These are phyloP conservation scores for Telfairia occidentalis DNA, from an alignment of 331 rosid species.

Conservation along the genomic window DNA sequence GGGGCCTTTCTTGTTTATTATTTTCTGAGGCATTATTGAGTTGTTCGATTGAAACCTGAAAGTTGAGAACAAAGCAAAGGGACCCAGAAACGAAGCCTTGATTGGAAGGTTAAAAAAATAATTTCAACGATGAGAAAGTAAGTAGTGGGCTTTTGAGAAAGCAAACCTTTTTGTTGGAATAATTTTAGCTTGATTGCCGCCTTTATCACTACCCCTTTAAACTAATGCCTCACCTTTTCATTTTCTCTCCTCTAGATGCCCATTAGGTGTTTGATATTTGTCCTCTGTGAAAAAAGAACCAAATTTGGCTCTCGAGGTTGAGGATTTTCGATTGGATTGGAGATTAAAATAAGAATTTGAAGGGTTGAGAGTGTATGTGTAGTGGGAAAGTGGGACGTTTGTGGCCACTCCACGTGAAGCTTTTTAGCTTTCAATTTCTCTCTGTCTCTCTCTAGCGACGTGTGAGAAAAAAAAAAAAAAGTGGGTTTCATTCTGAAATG, in stretches of 20 bases:
- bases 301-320: not conserved
- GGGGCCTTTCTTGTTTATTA: not conserved
- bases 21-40: not conserved
- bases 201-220: not conserved
- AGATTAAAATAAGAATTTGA: not conserved
- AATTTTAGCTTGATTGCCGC: not conserved
- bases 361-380: not conserved
- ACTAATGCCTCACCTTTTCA: too few relatives aligned
- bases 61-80: not conserved
- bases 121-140: not conserved
- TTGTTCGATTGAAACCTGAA: not conserved
- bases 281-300: not conserved
- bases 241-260: not conserved
- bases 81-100: not conserved
- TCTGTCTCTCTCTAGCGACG: not conserved
- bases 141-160: not conserved
- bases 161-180: not conserved
- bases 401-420: conserved; percentile 6
- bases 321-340: not conserved
- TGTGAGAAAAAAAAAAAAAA: not conserved
- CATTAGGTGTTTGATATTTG: not conserved
- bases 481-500: not conserved
- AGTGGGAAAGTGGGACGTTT: conserved; percentile 5
- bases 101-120: not conserved
- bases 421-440: not conserved